Base-by-base conservation (phyloP, 805 yeast genomes). In the Candida lessepsii region DNA sequence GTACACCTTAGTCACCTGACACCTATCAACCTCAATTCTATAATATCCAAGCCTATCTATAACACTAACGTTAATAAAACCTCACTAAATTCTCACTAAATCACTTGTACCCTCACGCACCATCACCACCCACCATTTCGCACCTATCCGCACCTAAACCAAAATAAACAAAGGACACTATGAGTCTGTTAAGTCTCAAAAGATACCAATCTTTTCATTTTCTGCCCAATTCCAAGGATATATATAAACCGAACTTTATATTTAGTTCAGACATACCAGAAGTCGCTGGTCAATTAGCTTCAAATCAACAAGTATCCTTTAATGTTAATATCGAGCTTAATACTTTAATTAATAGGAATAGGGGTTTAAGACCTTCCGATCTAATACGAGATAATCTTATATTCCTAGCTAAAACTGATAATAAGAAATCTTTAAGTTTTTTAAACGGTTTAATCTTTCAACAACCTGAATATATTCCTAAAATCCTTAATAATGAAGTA, bases 221-320 rank as follows among this genome's bases (percentile, higher is more conserved):
- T 31, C 37, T 33, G 17, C 40, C 40, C 17, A 44, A 18, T 16
- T 27, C 44, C 24, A 48, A 49, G 27, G 73, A 68, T 47, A 51
- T 58, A 4, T 51, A 57, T 31, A 58, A 58, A 42, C 74, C 73
- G 24, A 66, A 64, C 46, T 58, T 66, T 38, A 49, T 68, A 15
- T 65, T 63, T 42, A 57, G 65, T 3, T 65, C 71, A 5, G 63
- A 68, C 41, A 61, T 68, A 9, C 57, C 60, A 1, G 51, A 49
- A 5, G 9, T 17, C 5, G 38, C 17, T n/a, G 21, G 19, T 54
- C 56, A 36, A 54, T 60, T 17, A 32, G 29, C 5, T 21, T 14
- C 21, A 9, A 17, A 19, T 15, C 39, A 43, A 19, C 13, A 19
- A 3, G 48, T 58, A 11, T 45, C 40, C n/a, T 51, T 63, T 37